phyloP scores from a whole-genome alignment of 768 basidiomycete species.

The Leucosporidium creatinivorum region DNA sequence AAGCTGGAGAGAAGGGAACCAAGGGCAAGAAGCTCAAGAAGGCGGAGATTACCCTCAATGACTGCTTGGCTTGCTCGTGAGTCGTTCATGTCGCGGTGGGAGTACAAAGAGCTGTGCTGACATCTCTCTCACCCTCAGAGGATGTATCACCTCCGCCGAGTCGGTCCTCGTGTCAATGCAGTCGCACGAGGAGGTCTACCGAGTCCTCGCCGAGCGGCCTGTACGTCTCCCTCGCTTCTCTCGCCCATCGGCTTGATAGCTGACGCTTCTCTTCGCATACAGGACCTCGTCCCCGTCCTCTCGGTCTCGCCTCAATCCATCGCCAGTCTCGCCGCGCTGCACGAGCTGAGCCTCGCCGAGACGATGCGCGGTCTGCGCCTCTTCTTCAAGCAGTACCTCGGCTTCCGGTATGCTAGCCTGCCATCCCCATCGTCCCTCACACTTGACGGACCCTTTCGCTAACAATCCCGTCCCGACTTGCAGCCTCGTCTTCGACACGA shows the following conservation, averaged over 20 bases:
- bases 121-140: conserved; percentile 49
- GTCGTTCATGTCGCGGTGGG: conserved; percentile 36
- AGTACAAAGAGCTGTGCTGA: background rate
- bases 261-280: background rate
- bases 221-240: conserved; percentile 27
- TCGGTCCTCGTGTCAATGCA: conserved; percentile 93
- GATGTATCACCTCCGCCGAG: conserved; percentile 97
- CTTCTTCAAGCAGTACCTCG: conserved; percentile 38
- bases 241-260: conserved; percentile 31
- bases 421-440: background rate
- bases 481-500: conserved; percentile 83
- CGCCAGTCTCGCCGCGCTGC: conserved; percentile 64
- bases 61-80: conserved; percentile 95
- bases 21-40: conserved; percentile 63
- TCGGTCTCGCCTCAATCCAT: conserved; percentile 86
- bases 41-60: conserved; percentile 92
- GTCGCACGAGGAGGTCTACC: conserved; percentile 84
- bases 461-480: too few species aligned
- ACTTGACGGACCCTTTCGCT: too few species aligned
- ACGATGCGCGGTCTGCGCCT: conserved; percentile 51
- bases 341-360: conserved; percentile 45
- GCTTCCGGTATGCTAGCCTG: conserved; percentile 24
- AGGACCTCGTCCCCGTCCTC: conserved; percentile 57
- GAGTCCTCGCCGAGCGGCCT: conserved; percentile 60
- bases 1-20: conserved; percentile 54